Conservation (phyloP, 2,329 filamentous ascomycete genomes). For the Penicillium nordicum region DNA sequence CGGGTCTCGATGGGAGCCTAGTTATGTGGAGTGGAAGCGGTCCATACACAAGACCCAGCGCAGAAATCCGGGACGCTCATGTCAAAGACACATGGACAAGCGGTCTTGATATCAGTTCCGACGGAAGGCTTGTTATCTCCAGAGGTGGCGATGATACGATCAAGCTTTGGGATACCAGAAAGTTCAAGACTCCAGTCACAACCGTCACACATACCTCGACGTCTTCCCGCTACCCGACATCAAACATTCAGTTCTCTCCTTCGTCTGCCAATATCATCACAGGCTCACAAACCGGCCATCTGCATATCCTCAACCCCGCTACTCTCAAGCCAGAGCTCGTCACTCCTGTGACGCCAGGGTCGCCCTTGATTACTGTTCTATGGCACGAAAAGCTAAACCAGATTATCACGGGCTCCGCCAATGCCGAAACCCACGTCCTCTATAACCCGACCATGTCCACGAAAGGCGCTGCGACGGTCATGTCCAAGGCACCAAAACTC, state of each 20-base stretch:
- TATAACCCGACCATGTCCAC: conserved; percentile 82
- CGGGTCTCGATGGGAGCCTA: conserved; percentile 83
- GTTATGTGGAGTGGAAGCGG: conserved; percentile 91
- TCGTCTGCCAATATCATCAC: conserved; percentile 81
- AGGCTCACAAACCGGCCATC: conserved; percentile 77
- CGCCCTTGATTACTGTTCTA: conserved; percentile 74
- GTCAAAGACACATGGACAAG: conserved; percentile 82
- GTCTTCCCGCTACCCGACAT: conserved; percentile 76
- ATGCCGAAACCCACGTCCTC: conserved; percentile 82
- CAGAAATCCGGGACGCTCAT: conserved; percentile 82
- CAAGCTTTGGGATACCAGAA: conserved; percentile 95
- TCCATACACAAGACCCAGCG: conserved; percentile 75
- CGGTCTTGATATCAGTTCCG: conserved; percentile 83
- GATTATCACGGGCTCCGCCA: conserved; percentile 89
- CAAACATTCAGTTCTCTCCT: conserved; percentile 86
- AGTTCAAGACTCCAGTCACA: conserved; percentile 86
- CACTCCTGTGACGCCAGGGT: conserved; percentile 82
- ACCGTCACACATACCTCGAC: conserved; percentile 76
- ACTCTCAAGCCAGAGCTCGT: conserved; percentile 81
- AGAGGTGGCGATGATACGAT: conserved; percentile 87
- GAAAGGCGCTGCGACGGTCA: conserved; percentile 79
- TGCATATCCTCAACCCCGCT: conserved; percentile 91
- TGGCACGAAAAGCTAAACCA: conserved; percentile 97
- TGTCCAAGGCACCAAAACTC: conserved; percentile 91
- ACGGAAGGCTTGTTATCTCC: conserved; percentile 86